phyloP scores from a whole-genome alignment of 345 rosid species.

The Erodium maritimum region DNA sequence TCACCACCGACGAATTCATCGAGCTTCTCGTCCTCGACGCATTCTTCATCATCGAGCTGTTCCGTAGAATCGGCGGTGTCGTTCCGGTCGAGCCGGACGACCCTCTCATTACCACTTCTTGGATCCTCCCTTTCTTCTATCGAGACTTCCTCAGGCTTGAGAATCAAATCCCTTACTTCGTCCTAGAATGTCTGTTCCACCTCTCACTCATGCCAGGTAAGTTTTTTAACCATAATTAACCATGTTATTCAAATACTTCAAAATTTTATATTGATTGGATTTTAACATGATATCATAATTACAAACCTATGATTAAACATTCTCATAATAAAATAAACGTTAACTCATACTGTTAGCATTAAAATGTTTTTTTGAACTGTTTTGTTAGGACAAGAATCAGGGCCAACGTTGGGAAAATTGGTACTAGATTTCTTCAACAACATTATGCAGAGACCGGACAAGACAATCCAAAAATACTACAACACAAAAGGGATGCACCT shows the following conservation, averaged over 20 bases:
- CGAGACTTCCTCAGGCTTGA: conserved; percentile 46
- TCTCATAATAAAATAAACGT: no score
- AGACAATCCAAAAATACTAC: conserved; percentile 16
- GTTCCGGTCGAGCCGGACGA: conserved; percentile 38
- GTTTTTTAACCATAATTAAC: background rate
- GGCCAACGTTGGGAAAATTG: conserved; percentile 25
- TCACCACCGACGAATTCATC: conserved; percentile 31
- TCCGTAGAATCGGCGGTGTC: conserved; percentile 36
- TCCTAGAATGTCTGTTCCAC: conserved; percentile 48
- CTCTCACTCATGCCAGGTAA: conserved; percentile 18
- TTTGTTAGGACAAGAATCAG: conserved; percentile 11
- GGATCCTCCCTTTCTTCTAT: conserved; percentile 61
- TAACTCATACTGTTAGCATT: no score
- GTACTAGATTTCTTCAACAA: conserved; percentile 58
- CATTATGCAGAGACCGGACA: conserved; percentile 25
- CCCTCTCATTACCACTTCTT: conserved; percentile 57
- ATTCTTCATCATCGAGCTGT: conserved; percentile 46
- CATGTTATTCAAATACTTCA: no score
- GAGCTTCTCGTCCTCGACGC: conserved; percentile 74
- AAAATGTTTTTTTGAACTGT: background rate
- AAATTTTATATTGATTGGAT: no score
- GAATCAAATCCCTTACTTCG: conserved; percentile 60
- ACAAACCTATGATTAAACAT: no score
- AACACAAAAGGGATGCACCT: conserved; percentile 38
- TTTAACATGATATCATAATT: no score